Base-by-base conservation (phyloP, 2,329 filamentous ascomycete species). In the Curvularia hawaiiensis region DNA sequence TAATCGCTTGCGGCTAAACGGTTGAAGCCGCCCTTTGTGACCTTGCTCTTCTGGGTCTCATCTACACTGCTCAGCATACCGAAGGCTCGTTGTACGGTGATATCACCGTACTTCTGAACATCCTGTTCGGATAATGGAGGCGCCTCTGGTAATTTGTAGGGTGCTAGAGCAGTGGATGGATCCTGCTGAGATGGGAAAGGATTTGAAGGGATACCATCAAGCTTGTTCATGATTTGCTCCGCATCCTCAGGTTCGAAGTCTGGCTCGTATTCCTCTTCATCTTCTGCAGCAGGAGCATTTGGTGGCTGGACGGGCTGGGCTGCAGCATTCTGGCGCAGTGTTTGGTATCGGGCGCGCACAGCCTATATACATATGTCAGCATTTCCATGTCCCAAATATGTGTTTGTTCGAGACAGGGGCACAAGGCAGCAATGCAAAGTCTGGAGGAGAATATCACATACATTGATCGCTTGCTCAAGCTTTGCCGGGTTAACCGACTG, bases 211-310 rank as follows among this genome's bases (percentile, higher is more conserved):
- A 88, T 82, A 59, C 85, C 85, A 70, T 94, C 90, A 14, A 92
- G 82, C 71, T 90, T 90, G 75, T 94, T 91, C 48, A 89, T 78
- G 31, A 91, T 88, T 70, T 94, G 90, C 68, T 92, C 90, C 1
- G 86, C 86, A 63, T 91, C 88, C 74, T 96, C 91, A 9, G 89
- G 84, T 58, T 89, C 87, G 65, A 92, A 92, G 70, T 96, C 90
- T 0, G 94, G 93, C 69, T 97, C 94, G 70, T 97, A 97, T 67
- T 97, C 91, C 63, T 96, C 92, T 20, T 97, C 93, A 41, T 96
- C 92, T 3, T 90, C 87, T 26, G 84, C 86, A 2, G 75, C 76
- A 16, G 69, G 55, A 33, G 59, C 63, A 22, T 65, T 61, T 48
- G 72, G 66, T 63, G 74, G 63, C 63, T 66, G 54, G 59, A 75